Percentiles rank a stretch among this genome's conserved stretches.
These are phyloP conservation scores for Cruciata laevipes DNA, from an alignment of 257 asterid species.

Conservation along the genomic window DNA sequence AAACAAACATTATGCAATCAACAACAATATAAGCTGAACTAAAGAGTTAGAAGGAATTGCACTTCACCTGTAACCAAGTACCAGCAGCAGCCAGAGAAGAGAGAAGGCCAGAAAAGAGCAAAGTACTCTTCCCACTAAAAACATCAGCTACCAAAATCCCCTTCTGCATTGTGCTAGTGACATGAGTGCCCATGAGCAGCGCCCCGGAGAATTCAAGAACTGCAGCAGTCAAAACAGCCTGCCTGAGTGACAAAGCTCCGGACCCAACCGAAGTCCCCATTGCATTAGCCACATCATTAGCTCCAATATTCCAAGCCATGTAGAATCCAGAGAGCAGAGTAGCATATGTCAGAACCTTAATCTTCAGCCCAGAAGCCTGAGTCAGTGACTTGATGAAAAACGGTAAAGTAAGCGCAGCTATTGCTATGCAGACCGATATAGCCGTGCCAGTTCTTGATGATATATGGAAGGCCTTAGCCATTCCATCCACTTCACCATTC, in stretches of 20 bases:
- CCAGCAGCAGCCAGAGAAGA: conserved; percentile 98
- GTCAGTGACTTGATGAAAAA: conserved; percentile 65
- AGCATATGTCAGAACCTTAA: conserved; percentile 44
- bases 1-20: neutral
- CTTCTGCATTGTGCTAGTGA: conserved; percentile 94
- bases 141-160: conserved; percentile 82
- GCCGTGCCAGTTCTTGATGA: conserved; percentile 75
- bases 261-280: conserved; percentile 99
- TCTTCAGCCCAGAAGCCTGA: conserved; percentile 48
- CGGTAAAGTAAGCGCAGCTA: conserved; percentile 65
- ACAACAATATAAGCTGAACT: neutral
- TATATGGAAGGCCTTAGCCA: conserved; percentile 76
- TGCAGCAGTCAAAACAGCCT: conserved; percentile 82
- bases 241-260: conserved; percentile 74
- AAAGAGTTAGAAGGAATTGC: neutral
- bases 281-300: conserved; percentile 95
- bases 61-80: conserved; percentile 86
- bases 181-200: conserved; percentile 84
- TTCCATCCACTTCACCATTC: conserved; percentile 41
- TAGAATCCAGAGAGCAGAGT: conserved; percentile 81
- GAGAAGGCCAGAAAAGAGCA: conserved; percentile 84
- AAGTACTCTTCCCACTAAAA: conserved; percentile 72
- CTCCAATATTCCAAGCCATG: conserved; percentile 99
- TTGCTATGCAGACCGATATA: conserved; percentile 60
- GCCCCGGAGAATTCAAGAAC: conserved; percentile 90